These are phyloP conservation scores for Fragosphaeria purpurea DNA, from an alignment of 2,329 filamentous ascomycete species.

Conservation along the genomic window DNA sequence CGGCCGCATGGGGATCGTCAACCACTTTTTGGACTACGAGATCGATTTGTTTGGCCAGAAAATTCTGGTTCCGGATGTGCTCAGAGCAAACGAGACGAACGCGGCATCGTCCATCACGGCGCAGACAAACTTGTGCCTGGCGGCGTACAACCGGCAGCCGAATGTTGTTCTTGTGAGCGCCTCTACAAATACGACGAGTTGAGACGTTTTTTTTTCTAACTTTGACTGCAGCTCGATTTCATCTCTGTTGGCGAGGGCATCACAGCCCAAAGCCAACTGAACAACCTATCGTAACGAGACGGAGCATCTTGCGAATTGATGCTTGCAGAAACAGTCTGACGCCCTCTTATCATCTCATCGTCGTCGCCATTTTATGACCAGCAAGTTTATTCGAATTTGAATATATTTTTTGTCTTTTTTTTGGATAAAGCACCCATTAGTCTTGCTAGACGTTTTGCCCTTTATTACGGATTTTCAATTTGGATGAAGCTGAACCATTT, in stretches of 20 bases:
- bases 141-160: constrained; percentile 20
- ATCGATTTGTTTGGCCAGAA: constrained; percentile 20
- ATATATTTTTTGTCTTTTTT: too few relatives aligned
- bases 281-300: constrained; percentile 7
- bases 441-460: too few relatives aligned
- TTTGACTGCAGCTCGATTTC: constrained; percentile 11
- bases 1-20: constrained; percentile 41
- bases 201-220: too few relatives aligned
- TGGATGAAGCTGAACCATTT: too few relatives aligned
- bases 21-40: constrained; percentile 50
- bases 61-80: constrained; percentile 19
- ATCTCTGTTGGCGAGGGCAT: constrained; percentile 10
- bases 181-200: too few relatives aligned
- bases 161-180: constrained; percentile 23
- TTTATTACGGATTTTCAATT: too few relatives aligned
- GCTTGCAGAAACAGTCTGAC: neutral
- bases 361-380: too few relatives aligned
- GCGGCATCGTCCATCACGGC: constrained; percentile 37
- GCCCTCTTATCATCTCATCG: too few relatives aligned
- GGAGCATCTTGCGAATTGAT: neutral
- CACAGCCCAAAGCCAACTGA: constrained; percentile 10
- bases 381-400: too few relatives aligned
- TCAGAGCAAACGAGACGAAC: constrained; percentile 31
- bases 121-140: constrained; percentile 24
- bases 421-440: too few relatives aligned